Evolutionary conservation across 805 yeast genomes (phyloP).

Genomic region (Yamadazyma philogaea): DNA sequence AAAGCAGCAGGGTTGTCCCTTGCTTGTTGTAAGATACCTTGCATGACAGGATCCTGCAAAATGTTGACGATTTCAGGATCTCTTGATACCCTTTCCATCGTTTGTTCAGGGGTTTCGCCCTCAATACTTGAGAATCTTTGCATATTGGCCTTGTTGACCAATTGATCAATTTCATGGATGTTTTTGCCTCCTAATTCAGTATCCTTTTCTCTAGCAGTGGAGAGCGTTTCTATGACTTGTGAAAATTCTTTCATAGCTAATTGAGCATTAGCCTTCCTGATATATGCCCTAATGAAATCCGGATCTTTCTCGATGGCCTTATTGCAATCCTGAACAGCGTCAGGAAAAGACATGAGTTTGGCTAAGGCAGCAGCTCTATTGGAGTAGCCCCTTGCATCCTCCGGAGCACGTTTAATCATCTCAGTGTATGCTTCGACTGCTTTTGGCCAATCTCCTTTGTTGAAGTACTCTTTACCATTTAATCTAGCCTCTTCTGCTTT

Average conservation of each 20-base stretch:
- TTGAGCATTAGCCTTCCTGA: constrained; percentile 94
- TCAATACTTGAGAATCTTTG: constrained; percentile 79
- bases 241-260: constrained; percentile 86
- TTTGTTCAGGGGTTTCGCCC: constrained; percentile 92
- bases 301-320: constrained; percentile 87
- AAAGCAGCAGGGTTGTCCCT: constrained; percentile 93
- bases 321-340: constrained; percentile 90
- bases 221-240: constrained; percentile 76
- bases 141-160: constrained; percentile 70
- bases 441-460: constrained; percentile 92
- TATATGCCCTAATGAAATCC: constrained; percentile 85
- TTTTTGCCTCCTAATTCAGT: constrained; percentile 57
- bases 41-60: constrained; percentile 94
- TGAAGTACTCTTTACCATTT: constrained; percentile 84
- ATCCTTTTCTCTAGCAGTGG: constrained; percentile 75
- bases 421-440: constrained; percentile 94
- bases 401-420: constrained; percentile 96
- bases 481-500: constrained; percentile 95
- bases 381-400: constrained; percentile 93
- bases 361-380: constrained; percentile 97
- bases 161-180: constrained; percentile 74
- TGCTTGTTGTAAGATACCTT: constrained; percentile 90
- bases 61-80: constrained; percentile 94
- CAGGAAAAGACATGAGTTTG: constrained; percentile 95
- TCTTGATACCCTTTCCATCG: constrained; percentile 82